phyloP scores from a whole-genome alignment of 2,329 filamentous ascomycete species.

The Aspergillus tanneri region DNA sequence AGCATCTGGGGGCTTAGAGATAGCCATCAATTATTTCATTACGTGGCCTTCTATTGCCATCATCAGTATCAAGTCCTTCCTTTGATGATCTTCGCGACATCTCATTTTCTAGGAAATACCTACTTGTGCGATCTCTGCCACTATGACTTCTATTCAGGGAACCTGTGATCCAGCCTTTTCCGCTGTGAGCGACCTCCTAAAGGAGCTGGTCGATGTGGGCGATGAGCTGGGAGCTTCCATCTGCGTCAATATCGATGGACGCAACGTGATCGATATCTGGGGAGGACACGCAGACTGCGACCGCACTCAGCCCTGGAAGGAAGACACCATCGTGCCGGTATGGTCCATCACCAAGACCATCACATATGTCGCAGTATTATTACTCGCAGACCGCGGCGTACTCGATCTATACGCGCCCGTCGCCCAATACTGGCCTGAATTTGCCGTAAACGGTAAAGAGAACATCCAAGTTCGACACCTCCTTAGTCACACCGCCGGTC shows the following conservation, averaged over 20 bases:
- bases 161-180: conserved; percentile 40
- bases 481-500: conserved; percentile 42
- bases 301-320: conserved; percentile 36
- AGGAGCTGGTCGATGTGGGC: conserved; percentile 37
- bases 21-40: no score
- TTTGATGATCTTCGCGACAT: no score
- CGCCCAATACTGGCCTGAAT: conserved; percentile 50
- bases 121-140: not conserved
- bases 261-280: conserved; percentile 48
- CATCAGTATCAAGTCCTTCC: no score
- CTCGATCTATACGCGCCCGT: conserved; percentile 41
- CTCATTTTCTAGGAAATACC: no score
- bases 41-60: no score
- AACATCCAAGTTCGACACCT: conserved; percentile 43
- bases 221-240: conserved; percentile 50
- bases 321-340: conserved; percentile 43
- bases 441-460: conserved; percentile 44
- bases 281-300: conserved; percentile 40
- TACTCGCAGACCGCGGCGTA: conserved; percentile 43
- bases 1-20: no score
- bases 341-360: conserved; percentile 46
- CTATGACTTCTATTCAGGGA: conserved; percentile 36
- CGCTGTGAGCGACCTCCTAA: conserved; percentile 35
- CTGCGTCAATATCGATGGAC: conserved; percentile 43
- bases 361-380: conserved; percentile 37